Base-by-base conservation (phyloP, 2,329 filamentous ascomycete species). In the Fusarium fracticaudum region DNA sequence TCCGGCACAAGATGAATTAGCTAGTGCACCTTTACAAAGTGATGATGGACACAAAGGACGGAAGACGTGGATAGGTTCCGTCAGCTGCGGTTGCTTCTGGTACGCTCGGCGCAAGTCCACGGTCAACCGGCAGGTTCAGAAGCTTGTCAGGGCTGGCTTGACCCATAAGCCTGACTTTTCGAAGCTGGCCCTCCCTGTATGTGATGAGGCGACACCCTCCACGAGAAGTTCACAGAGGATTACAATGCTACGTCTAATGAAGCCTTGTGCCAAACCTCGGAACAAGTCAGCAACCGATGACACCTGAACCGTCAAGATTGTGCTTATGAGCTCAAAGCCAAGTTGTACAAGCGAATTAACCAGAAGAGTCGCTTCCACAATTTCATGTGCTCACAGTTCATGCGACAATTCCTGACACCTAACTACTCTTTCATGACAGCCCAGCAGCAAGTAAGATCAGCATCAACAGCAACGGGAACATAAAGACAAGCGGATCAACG, bases 131-230 rank as follows among this genome's bases (percentile, higher is more conserved):
- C 50, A 53, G 13, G n/a, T 69, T 6, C 17, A 37, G 11, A 24
- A 20, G 12, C 47, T 69, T 8, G 10, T 38, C n/a, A 41, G 45
- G 9, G 24, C 24, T 14, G 29, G 14, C 10, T 4, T 43, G 10
- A 41, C 15, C 11, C 14, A 35, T 6, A 31, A 47, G 18, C 54
- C 48, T 26, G 43, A 68, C 26, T 61, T 74, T 59, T 64, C 38
- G 20, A 40, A 51, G 3, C 17, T 71, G 11, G 38, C 55, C n/a
- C 58, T 74, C 4, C 62, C 62, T 31, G 24, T 64, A 12, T 54
- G 41, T 33, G 11, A 35, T 35, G 14, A 68, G 10, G 9, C 10
- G 41, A 44, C n/a, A 24, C 6, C 2, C 15, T 18, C 5, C 15
- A 18, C 6, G 2, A 24, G 6, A 44, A 44, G 2, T n/a, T 12